A percentile compares a stretch with the other conserved stretches of the same genome.
Evolutionary conservation across 345 rosid genomes (phyloP).

Genomic region (Gossypium bickii): DNA sequence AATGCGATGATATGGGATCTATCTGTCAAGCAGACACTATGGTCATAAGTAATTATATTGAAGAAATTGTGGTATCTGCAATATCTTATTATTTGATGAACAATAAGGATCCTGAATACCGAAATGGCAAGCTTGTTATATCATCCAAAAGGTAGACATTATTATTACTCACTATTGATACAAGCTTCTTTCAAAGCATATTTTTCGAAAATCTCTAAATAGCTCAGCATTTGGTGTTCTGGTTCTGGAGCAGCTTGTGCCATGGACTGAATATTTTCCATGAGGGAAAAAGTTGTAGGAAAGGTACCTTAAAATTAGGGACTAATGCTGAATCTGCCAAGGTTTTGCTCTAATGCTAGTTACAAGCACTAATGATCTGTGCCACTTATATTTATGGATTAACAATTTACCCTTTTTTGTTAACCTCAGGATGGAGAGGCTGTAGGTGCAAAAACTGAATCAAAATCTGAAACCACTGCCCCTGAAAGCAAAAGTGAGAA

Average conservation of each 20-base stretch:
- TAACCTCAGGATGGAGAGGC: slow-evolving; percentile 35
- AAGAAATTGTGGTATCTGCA: slow-evolving; percentile 82
- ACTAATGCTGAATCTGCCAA: slow-evolving; percentile 63
- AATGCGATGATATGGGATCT: slow-evolving; percentile 78
- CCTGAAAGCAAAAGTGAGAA: slow-evolving; percentile 51
- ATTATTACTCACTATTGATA: background rate
- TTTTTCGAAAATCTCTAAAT: background rate
- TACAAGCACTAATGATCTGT: slow-evolving; percentile 6
- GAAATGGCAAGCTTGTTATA: slow-evolving; percentile 92
- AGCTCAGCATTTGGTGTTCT: slow-evolving; percentile 9
- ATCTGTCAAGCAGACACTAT: slow-evolving; percentile 76
- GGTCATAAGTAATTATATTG: slow-evolving; percentile 64
- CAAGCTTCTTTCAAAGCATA: background rate
- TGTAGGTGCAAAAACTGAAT: slow-evolving; percentile 52
- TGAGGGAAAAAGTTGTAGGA: slow-evolving; percentile 62
- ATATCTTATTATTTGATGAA: slow-evolving; percentile 75
- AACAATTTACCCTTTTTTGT: background rate
- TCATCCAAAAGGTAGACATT: slow-evolving; percentile 64
- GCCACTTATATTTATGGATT: background rate
- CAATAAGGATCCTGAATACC: slow-evolving; percentile 72
- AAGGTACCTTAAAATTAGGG: slow-evolving; percentile 68
- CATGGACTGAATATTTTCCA: slow-evolving; percentile 87
- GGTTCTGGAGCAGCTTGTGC: slow-evolving; percentile 66
- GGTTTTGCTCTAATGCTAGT: slow-evolving; percentile 36
- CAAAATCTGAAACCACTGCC: slow-evolving; percentile 39